A percentile compares a stretch with the other conserved stretches of the same genome.
Evolutionary conservation across 2,329 filamentous ascomycete genomes (phyloP).

Genomic region (Colletotrichum sp.): DNA sequence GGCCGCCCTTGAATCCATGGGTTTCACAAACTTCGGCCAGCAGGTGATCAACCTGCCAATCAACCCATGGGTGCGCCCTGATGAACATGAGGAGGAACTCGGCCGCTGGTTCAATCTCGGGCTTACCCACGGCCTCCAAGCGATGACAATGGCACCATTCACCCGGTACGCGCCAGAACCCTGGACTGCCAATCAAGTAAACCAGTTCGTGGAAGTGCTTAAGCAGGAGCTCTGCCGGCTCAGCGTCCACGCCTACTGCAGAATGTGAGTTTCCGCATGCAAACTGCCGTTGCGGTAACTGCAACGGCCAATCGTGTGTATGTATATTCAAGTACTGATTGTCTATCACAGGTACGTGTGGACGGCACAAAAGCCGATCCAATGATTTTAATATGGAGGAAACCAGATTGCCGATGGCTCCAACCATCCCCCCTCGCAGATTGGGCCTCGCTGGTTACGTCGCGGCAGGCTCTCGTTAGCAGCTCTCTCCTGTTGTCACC

Average conservation of each 20-base stretch:
- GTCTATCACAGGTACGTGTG: conserved; percentile 21
- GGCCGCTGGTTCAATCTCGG: conserved; percentile 86
- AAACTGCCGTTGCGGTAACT: not conserved
- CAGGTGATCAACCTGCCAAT: conserved; percentile 72
- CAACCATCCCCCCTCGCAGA: not conserved
- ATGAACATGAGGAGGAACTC: conserved; percentile 62
- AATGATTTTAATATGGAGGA: conserved; percentile 3
- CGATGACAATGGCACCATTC: conserved; percentile 76
- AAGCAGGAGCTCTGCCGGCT: conserved; percentile 73
- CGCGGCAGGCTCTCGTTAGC: not conserved
- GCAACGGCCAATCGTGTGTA: not conserved
- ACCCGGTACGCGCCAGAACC: conserved; percentile 57
- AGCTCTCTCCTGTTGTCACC: conserved; percentile 14
- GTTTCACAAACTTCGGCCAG: conserved; percentile 82
- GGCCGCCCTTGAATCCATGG: conserved; percentile 67
- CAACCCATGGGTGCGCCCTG: conserved; percentile 67
- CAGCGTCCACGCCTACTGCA: conserved; percentile 75
- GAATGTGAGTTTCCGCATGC: conserved; percentile 64
- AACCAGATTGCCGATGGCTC: not conserved
- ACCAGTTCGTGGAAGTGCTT: conserved; percentile 65
- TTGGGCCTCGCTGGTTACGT: not conserved
- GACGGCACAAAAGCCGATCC: conserved; percentile 23
- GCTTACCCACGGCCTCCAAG: conserved; percentile 74
- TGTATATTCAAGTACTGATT: not conserved
- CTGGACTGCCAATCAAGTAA: conserved; percentile 68